Base-by-base conservation (phyloP, 306 rosid species). In the Sindora glabra region DNA sequence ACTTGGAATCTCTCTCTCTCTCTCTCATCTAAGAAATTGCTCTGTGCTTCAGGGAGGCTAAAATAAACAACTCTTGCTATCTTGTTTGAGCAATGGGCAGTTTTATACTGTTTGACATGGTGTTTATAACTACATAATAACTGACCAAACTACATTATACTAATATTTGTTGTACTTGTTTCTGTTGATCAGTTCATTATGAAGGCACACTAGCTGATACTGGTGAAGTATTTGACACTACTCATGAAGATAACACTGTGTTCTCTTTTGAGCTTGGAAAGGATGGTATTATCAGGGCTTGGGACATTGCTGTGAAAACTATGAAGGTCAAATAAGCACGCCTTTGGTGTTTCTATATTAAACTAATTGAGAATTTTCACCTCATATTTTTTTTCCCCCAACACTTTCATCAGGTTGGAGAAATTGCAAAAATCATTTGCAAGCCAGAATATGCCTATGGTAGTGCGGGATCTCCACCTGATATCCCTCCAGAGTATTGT, bases 251-350 rank as follows among this genome's bases (percentile, higher is more conserved):
- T 71, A 88, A 92, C 74, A 78, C 96, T 5, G 24, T 88, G 25
- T 92, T 92, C 96, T 81, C 96, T 36, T 92, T 92, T 65, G 98
- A 92, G 85, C 16, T 92, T 25, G 98, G 98, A 65, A 86, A 83
- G 79, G 96, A 90, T 19, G 56, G 79, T 71, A 96, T 92, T 32
- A 88, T 92, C 78, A 87, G 81, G 81, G 96, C 95, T 24, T 92
- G 99, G 99, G 99, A 92, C 72, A 42, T 88, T 61, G 99, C 96
- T 26, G 48, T 92, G 55, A 86, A 62, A 73, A 88, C 99, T 65
- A 88, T 89, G 99, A 92, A 92, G 99, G 99, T 92, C 41, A 27
- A 47, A 46, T 44, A 3, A 18, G 25, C 44, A 13, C 40, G 23
- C 51, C 22, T 34, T n/a, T 55, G 16, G 52, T 50, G 41, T 24